Evolutionary conservation across 2,329 filamentous ascomycete genomes (phyloP), one percentile per base, ranked within the genome.

Genomic region (Aspergillus vadensis): DNA sequence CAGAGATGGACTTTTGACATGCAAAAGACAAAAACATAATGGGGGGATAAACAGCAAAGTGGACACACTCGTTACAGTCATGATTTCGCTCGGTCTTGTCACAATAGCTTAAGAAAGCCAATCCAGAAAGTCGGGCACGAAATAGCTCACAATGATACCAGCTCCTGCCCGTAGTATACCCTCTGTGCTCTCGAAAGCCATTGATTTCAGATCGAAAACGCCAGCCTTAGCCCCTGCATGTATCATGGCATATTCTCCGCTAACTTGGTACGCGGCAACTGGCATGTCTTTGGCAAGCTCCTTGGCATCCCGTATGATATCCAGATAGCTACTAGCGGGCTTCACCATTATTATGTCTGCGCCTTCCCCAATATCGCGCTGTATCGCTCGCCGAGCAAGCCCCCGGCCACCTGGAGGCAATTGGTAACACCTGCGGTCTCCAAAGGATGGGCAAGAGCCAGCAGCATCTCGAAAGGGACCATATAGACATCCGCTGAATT

Each of bases 311-410:
- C 91, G 92, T 76, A 99, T 98, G 70, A 99, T 97, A 78, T 99
- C 95, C 49, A 99, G 85, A 76, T 97, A 99, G 77, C 94, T 92
- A 70, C 91, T 91, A 9, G 95, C 95, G 2, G 95, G 95, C 83
- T 99, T 99, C 63, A 99, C 95, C 94, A 99, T 97, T 79, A 99
- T 97, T 68, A 97, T 92, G 72, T 99, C 95, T 19, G 95, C 95
- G 25, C 95, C 95, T 79, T 99, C 95, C 65, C 84, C 85, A 67
- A 99, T 94, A 74, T 99, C 95, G 67, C 95, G 86, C 43, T 87
- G 81, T 66, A 99, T 97, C 52, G 95, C 95, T 67, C 95, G 87
- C 66, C 95, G 88, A 15, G 95, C 95, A 48, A 99, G 86, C 36
- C 95, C 95, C 54, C 95, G 89, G 25, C 93, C 95, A 63, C 93